Percentiles rank a stretch among this genome's conserved stretches.
Conservation (phyloP, 139 green algal species). For the Chlamydomonas eustigma region DNA sequence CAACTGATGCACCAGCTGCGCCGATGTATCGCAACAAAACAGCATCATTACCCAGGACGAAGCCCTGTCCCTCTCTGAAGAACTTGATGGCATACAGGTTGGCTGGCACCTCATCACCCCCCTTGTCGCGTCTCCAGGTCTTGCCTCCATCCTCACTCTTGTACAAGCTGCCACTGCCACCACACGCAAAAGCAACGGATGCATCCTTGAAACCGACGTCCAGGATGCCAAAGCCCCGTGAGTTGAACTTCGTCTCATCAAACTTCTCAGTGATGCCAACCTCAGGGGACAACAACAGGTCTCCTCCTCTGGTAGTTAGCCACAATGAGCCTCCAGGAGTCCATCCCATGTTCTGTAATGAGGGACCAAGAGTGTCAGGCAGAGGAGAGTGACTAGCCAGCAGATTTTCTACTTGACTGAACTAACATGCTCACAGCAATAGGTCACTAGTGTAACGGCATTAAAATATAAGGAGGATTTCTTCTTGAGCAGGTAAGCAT, state of each 20-base stretch:
- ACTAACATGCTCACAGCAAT: too few relatives aligned
- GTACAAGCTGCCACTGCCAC: slow-evolving; percentile 89
- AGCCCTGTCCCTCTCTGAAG: slow-evolving; percentile 63
- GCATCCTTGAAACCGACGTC: slow-evolving; percentile 79
- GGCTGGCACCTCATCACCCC: slow-evolving; percentile 46
- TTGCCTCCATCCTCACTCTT: slow-evolving; percentile 84
- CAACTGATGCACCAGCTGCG: too few relatives aligned
- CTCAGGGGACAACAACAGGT: slow-evolving; percentile 63
- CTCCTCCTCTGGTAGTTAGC: slow-evolving; percentile 88
- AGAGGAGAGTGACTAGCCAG: too few relatives aligned
- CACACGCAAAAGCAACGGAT: slow-evolving; percentile 77
- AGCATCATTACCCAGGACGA: slow-evolving; percentile 94
- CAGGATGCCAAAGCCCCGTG: slow-evolving; percentile 94
- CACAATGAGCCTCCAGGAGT: slow-evolving; percentile 72
- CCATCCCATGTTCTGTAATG: slow-evolving; percentile 89
- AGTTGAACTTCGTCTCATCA: slow-evolving; percentile 71
- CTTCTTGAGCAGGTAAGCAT: too few relatives aligned
- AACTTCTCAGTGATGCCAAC: slow-evolving; percentile 67
- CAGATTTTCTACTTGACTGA: too few relatives aligned
- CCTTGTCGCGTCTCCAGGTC: slow-evolving; percentile 86
- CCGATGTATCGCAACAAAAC: slow-evolving; percentile 83
- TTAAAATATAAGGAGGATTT: too few relatives aligned
- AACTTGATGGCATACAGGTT: slow-evolving; percentile 98
- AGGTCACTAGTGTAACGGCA: too few relatives aligned
- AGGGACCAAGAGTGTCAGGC: too few relatives aligned